Percentiles rank a stretch among this genome's conserved stretches.
phyloP scores from a whole-genome alignment of 1,139 yeast genomes.

The Pichia sp. region DNA sequence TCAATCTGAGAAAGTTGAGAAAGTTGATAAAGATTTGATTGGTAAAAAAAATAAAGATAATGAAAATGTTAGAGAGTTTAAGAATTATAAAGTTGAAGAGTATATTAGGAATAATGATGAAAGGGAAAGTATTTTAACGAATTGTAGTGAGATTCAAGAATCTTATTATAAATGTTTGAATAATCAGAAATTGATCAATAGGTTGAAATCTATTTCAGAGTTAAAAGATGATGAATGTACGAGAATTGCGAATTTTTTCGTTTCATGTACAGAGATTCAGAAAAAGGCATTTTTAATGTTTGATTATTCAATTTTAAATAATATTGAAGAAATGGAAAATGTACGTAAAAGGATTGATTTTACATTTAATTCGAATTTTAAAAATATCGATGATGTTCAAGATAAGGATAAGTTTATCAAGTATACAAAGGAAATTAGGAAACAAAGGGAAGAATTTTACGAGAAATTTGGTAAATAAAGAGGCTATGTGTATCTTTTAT shows the following conservation, averaged over 20 bases:
- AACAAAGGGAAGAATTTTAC: constrained; percentile 24
- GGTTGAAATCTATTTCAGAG: constrained; percentile 16
- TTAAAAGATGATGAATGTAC: constrained; percentile 21
- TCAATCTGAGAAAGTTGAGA: neutral
- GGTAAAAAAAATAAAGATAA: neutral
- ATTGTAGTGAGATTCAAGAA: constrained; percentile 29
- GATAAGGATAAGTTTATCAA: constrained; percentile 19
- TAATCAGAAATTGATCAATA: constrained; percentile 13
- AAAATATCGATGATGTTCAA: constrained; percentile 20
- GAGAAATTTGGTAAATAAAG: constrained; percentile 21
- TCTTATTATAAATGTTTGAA: constrained; percentile 23
- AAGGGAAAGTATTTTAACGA: constrained; percentile 24
- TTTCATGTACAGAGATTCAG: constrained; percentile 26
- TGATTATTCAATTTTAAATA: constrained; percentile 25
- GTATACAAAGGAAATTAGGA: constrained; percentile 24
- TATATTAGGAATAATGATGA: constrained; percentile 24
- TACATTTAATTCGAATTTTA: constrained; percentile 22
- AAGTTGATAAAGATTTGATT: neutral
- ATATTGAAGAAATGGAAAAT: constrained; percentile 23
- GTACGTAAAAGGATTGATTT: constrained; percentile 24
- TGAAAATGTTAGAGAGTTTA: constrained; percentile 10
- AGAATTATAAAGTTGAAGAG: constrained; percentile 16
- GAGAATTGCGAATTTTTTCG: constrained; percentile 23
- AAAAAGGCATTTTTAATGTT: constrained; percentile 25
- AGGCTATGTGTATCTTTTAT: neutral